Conservation (phyloP, 176 grass and related monocot species). For the Aegilops longissima region DNA sequence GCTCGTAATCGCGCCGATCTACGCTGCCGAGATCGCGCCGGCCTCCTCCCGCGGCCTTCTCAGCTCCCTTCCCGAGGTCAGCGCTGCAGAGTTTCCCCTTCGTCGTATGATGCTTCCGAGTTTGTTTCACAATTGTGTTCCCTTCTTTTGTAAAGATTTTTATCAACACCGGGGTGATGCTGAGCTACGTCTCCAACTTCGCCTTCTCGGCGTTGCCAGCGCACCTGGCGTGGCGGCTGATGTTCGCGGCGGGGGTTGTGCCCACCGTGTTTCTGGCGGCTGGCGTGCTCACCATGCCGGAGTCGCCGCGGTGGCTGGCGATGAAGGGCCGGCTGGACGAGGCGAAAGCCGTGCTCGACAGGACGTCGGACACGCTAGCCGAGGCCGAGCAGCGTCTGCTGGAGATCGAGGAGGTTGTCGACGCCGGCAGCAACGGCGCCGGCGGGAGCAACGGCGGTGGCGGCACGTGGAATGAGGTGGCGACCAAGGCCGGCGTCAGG, state of each 20-base stretch:
- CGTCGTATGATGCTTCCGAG: neutral
- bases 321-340: conserved; percentile 66
- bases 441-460: neutral
- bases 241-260: conserved; percentile 42
- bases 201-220: conserved; percentile 48
- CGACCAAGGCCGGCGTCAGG: no score
- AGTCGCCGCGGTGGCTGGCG: conserved; percentile 86
- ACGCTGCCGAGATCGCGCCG: conserved; percentile 68
- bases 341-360: conserved; percentile 48
- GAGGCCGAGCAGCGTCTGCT: conserved; percentile 44
- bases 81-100: neutral
- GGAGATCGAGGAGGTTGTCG: conserved; percentile 61
- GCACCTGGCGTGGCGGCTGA: conserved; percentile 64
- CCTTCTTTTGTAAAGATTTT: conserved; percentile 40
- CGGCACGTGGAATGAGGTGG: conserved; percentile 49
- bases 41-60: conserved; percentile 65
- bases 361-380: conserved; percentile 55
- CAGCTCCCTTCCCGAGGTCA: conserved; percentile 60
- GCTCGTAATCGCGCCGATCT: conserved; percentile 72
- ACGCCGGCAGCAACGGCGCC: no score
- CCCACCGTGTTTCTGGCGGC: conserved; percentile 54
- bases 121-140: neutral
- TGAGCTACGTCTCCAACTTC: conserved; percentile 73
- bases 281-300: conserved; percentile 71
- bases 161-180: conserved; percentile 69